Conservation (phyloP, 768 basidiomycete species). For the Dendrothele bispora region DNA sequence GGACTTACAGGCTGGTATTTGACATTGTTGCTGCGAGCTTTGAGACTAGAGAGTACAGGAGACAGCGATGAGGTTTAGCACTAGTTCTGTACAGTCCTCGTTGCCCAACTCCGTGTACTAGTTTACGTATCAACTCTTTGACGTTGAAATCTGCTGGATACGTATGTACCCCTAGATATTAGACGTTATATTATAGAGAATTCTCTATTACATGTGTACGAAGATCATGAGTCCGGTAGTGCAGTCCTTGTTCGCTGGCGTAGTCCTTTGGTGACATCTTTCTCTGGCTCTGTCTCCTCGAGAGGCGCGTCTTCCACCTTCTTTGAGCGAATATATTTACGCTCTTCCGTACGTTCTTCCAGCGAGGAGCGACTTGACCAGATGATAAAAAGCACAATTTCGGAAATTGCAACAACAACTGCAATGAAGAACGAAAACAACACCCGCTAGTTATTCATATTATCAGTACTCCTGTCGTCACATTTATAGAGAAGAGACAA, state of each 20-base stretch:
- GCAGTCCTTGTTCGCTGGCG: conserved; percentile 6
- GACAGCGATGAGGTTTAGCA: conserved; percentile 5
- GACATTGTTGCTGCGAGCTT: conserved; percentile 54
- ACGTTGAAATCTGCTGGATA: too few relatives aligned
- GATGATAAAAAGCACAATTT: conserved; percentile 69
- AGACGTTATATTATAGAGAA: neutral
- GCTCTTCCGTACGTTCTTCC: neutral
- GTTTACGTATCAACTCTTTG: too few relatives aligned
- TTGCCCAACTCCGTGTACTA: too few relatives aligned
- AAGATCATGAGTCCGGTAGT: conserved; percentile 1
- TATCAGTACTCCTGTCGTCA: conserved; percentile 8
- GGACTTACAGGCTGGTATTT: conserved; percentile 86
- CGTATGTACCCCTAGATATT: too few relatives aligned
- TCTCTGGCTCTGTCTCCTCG: neutral
- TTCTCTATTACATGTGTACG: conserved; percentile 1
- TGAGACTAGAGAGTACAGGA: conserved; percentile 51
- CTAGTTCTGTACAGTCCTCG: too few relatives aligned
- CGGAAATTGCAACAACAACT: conserved; percentile 67
- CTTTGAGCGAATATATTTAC: conserved; percentile 18
- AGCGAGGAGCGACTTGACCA: conserved; percentile 57
- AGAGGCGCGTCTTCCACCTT: conserved; percentile 30
- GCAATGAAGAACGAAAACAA: conserved; percentile 62
- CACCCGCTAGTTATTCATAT: conserved; percentile 42
- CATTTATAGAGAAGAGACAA: conserved; percentile 4
- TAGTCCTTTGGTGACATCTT: too few relatives aligned